Base-by-base conservation (phyloP, 1,284 basidiomycete species). In the Cryptococcus sp. region DNA sequence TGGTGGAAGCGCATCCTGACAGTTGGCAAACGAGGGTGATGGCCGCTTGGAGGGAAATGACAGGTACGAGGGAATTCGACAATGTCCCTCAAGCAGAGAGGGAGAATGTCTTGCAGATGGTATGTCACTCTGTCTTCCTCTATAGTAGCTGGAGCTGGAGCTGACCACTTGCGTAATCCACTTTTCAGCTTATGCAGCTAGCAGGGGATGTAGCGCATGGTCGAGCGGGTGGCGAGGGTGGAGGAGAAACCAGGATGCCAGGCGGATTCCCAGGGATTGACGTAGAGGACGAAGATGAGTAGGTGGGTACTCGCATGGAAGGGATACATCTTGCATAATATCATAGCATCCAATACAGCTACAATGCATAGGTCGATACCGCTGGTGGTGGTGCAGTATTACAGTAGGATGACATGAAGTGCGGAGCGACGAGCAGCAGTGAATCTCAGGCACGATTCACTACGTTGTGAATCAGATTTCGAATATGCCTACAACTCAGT, bases 211-310 rank as follows among this genome's bases (percentile, higher is more conserved):
- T 60, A 6, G 55, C 52, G 0, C 30, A 58, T n/a, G 54, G 47
- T 47, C 39, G 23, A 48, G 39, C 38, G 20, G 20, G 41, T 19
- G 45, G 46, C 7, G 45, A 11, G 8, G 53, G 47, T 39, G 59
- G 49, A 35, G 56, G 50, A 16, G 57, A 55, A 47, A 54, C 5
- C 17, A 27, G 47, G 25, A 72, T 72, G 70, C 70, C 70, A 7
- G 70, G 70, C 39, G 66, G 57, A n/a, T 72, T 72, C 58, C 70
- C 70, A 16, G 67, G 60, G 42, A 54, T 20, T 17, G 46, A 42
- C 11, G 57, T 47, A 25, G 55, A 47, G 2, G 52, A 53, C 13
- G 42, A 19, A 47, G 40, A 20, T 3, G 30, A 35, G 30, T 35
- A 13, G 13, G 10, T 13, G 8, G 30, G 30, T 35, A 35, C 30